These are phyloP conservation scores for Pseudogymnoascus sp. DNA, from an alignment of 2,329 filamentous ascomycete genomes.

Conservation along the genomic window DNA sequence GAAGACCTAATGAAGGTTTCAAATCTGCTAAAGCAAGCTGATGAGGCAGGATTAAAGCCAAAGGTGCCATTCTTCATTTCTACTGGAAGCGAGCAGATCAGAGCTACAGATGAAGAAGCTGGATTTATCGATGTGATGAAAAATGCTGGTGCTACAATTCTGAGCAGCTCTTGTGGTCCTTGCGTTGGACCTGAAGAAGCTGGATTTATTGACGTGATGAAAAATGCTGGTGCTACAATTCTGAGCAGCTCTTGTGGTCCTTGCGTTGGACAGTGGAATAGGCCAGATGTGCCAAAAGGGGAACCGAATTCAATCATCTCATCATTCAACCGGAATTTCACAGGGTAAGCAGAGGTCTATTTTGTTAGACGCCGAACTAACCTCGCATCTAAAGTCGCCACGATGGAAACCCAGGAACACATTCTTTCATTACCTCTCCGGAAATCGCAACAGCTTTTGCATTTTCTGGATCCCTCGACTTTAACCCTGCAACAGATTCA, in stretches of 20 bases:
- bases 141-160: slow-evolving; percentile 26
- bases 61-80: slow-evolving; percentile 27
- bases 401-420: slow-evolving; percentile 35
- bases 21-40: slow-evolving; percentile 26
- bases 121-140: slow-evolving; percentile 25
- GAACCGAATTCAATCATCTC: slow-evolving; percentile 29
- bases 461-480: slow-evolving; percentile 31
- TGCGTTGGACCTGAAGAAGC: slow-evolving; percentile 27
- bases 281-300: slow-evolving; percentile 25
- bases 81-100: slow-evolving; percentile 29
- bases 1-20: slow-evolving; percentile 29
- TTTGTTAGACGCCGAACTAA: not conserved
- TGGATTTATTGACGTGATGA: slow-evolving; percentile 24
- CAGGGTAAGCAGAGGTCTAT: slow-evolving; percentile 13
- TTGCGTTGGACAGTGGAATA: slow-evolving; percentile 30
- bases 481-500: slow-evolving; percentile 26
- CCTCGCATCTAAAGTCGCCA: slow-evolving; percentile 20
- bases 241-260: slow-evolving; percentile 30
- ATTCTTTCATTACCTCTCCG: slow-evolving; percentile 41
- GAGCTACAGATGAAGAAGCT: slow-evolving; percentile 25
- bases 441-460: slow-evolving; percentile 37
- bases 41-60: slow-evolving; percentile 24
- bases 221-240: slow-evolving; percentile 26
- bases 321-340: slow-evolving; percentile 32
- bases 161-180: slow-evolving; percentile 30